Conservation (phyloP, 148 eudicot genomes). For the Chenopodium suecicum region DNA sequence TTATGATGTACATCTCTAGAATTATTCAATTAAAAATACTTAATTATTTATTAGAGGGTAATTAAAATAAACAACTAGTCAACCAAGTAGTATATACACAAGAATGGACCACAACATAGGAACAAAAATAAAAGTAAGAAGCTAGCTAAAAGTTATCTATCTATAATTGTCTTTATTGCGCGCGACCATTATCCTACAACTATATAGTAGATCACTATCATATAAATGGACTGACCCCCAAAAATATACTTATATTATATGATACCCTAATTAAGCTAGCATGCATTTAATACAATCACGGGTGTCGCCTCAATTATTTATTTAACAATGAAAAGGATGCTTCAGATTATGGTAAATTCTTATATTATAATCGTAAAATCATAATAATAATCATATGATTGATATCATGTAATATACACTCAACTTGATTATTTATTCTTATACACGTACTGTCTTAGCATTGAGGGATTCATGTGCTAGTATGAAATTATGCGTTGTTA, state of each 20-base stretch:
- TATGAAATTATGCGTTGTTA: background rate
- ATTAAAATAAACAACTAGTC: background rate
- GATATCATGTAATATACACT: background rate
- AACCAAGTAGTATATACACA: background rate
- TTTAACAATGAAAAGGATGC: background rate
- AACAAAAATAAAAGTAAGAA: background rate
- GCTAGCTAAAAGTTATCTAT: background rate
- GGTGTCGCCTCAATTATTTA: constrained; percentile 2
- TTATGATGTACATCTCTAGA: background rate
- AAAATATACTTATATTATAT: background rate
- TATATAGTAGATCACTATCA: constrained; percentile 6
- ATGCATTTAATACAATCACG: constrained; percentile 9
- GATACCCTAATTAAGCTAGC: background rate
- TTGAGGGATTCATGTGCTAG: background rate
- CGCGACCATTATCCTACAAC: background rate
- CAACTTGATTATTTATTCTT: background rate
- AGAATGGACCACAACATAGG: background rate
- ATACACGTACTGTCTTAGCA: background rate
- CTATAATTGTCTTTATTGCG: background rate
- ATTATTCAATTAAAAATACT: background rate
- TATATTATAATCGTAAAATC: background rate
- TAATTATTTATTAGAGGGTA: too few relatives aligned
- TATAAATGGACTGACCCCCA: background rate
- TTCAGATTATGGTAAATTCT: background rate
- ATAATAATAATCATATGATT: constrained; percentile 2